These are phyloP conservation scores for Colletotrichum euphorbiae DNA, from an alignment of 2,329 filamentous ascomycete species.

Conservation along the genomic window DNA sequence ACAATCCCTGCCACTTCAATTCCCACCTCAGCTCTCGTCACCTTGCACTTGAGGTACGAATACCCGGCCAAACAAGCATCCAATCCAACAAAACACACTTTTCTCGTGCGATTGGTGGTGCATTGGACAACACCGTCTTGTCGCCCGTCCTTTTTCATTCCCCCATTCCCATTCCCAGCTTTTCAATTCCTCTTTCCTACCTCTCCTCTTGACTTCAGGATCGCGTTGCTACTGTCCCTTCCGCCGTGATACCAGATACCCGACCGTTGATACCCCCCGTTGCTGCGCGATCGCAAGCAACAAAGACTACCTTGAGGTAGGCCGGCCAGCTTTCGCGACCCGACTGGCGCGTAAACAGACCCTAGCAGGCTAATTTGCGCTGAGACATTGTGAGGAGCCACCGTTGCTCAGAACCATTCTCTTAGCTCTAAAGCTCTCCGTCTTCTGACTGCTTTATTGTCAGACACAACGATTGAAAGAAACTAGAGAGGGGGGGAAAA, in stretches of 20 bases:
- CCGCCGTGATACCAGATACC: slow-evolving; percentile 21
- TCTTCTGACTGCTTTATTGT: slow-evolving; percentile 17
- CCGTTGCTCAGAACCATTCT: slow-evolving; percentile 12
- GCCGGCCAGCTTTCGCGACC: slow-evolving; percentile 11
- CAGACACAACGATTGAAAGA: no score
- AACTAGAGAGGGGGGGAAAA: slow-evolving; percentile 14
- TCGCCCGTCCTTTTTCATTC: neutral
- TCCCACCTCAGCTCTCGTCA: slow-evolving; percentile 35
- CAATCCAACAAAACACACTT: slow-evolving; percentile 34
- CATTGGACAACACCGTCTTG: slow-evolving; percentile 34
- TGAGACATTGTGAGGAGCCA: slow-evolving; percentile 37
- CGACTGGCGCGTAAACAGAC: slow-evolving; percentile 22
- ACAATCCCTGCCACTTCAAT: slow-evolving; percentile 33
- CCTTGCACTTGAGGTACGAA: slow-evolving; percentile 12
- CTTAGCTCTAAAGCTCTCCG: neutral
- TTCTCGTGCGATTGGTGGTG: slow-evolving; percentile 33
- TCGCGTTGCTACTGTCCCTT: neutral
- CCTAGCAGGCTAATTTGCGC: slow-evolving; percentile 30
- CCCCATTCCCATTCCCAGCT: neutral
- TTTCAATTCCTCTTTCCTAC: neutral
- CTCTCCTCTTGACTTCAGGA: neutral
- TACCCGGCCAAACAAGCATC: slow-evolving; percentile 21
- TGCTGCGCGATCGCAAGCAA: slow-evolving; percentile 14
- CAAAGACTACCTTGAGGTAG: neutral
- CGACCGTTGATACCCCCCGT: slow-evolving; percentile 20